Percentiles rank a stretch among this genome's conserved stretches.
Evolutionary conservation across 192 early-diverging fungal species (phyloP).

Genomic region (Backusella tarrabulga): DNA sequence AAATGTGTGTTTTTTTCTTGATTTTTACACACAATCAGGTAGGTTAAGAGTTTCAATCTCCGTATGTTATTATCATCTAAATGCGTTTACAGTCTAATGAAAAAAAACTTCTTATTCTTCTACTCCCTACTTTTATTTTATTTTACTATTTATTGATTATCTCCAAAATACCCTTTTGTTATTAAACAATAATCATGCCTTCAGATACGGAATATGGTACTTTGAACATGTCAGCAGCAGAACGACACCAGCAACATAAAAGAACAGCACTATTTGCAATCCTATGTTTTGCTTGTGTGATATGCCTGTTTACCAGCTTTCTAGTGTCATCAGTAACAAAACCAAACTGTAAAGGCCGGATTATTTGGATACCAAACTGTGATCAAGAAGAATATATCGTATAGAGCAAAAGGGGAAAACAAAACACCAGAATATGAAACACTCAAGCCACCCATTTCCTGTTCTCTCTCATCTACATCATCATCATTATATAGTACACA

Average conservation of each 20-base stretch:
- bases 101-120: neutral
- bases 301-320: neutral
- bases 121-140: neutral
- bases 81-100: neutral
- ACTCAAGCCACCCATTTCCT: neutral
- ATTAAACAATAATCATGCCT: neutral
- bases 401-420: neutral
- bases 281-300: neutral
- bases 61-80: neutral
- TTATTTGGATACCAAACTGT: slow-evolving; percentile 1
- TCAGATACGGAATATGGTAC: neutral
- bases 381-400: neutral
- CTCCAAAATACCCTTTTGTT: neutral
- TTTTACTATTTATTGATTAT: neutral
- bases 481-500: neutral
- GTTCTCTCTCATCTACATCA: neutral
- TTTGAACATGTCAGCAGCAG: neutral
- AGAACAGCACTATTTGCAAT: neutral
- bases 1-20: neutral
- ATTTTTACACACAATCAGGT: neutral
- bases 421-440: neutral
- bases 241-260: neutral
- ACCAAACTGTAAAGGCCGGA: neutral
- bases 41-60: neutral
- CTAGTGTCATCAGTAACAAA: neutral